Base-by-base conservation (phyloP, 2,329 filamentous ascomycete genomes). In the Oidium heveae region DNA sequence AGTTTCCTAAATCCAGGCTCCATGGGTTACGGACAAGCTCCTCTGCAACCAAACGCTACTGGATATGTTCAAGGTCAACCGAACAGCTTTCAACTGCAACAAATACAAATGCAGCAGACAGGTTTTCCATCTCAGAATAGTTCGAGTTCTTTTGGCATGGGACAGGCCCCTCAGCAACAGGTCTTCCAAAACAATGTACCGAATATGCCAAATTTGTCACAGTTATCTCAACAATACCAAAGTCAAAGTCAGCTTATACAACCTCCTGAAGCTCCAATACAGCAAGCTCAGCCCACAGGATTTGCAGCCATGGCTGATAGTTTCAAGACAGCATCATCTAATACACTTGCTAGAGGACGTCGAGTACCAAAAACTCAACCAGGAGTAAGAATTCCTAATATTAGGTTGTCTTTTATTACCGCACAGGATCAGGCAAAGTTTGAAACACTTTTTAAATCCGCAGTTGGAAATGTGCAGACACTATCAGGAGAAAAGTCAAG, bases 371-470 rank as follows among this genome's bases (percentile, higher is more conserved):
- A 77, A 63, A 68, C 71, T 56, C 79, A 77, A 62, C 67, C 72
- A 46, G 69, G 74, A 13, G 80, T 76, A 61, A 91, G 84, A 70
- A 95, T 98, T 55, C 91, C 91, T 32, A 96, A 84, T 66, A 93
- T 96, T 60, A 77, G 91, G 52, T 71, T 98, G 57, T 94, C 88
- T 2, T 98, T 98, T 67, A 94, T 98, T 64, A 95, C 89, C 2
- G 88, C 86, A 28, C 79, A 83, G 63, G 91, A 98, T 65, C 91
- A 98, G 68, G 77, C 86, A 63, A 95, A 94, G 70, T 98, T 98
- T 63, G 91, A 98, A 71, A 91, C 91, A 56, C 71, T 98, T 44
- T 98, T 98, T 73, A 95, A 91, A 70, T 94, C 88, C 55, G 89
- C 91, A 15, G 86, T 89, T 37, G 86, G 87, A 36, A 82, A 87